Evolutionary conservation across 2,329 filamentous ascomycete species (phyloP).

Genomic region (Botrytis aclada): DNA sequence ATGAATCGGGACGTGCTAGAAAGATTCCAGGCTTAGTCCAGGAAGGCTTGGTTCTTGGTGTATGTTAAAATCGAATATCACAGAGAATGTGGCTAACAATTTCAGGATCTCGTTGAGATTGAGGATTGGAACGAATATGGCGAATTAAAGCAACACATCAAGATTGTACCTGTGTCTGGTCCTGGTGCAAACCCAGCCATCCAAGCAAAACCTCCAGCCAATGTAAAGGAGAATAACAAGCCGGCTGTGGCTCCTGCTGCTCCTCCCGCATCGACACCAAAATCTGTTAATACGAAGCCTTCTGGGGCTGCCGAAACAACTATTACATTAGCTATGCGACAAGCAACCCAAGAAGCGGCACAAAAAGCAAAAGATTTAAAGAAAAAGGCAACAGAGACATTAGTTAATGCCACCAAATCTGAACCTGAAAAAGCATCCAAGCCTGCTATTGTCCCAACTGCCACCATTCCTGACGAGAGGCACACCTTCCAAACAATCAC

Average conservation of each 20-base stretch:
- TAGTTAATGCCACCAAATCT: slow-evolving; percentile 28
- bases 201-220: slow-evolving; percentile 33
- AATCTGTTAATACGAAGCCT: slow-evolving; percentile 22
- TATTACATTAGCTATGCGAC: slow-evolving; percentile 47
- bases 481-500: slow-evolving; percentile 21
- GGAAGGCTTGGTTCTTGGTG: slow-evolving; percentile 78
- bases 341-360: slow-evolving; percentile 63
- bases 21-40: slow-evolving; percentile 90
- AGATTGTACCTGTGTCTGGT: slow-evolving; percentile 18
- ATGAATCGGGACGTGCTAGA: slow-evolving; percentile 56
- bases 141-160: slow-evolving; percentile 79
- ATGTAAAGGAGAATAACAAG: slow-evolving; percentile 37
- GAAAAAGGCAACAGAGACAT: slow-evolving; percentile 36
- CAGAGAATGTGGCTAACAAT: slow-evolving; percentile 22
- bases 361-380: slow-evolving; percentile 60
- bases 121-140: slow-evolving; percentile 99
- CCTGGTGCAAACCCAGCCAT: slow-evolving; percentile 25
- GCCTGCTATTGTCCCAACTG: slow-evolving; percentile 20
- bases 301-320: slow-evolving; percentile 29
- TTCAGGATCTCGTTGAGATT: slow-evolving; percentile 83
- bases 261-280: slow-evolving; percentile 25
- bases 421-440: slow-evolving; percentile 23
- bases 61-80: slow-evolving; percentile 48
- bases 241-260: slow-evolving; percentile 31
- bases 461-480: slow-evolving; percentile 19